Percentiles rank a stretch among this genome's conserved stretches.
phyloP scores from a whole-genome alignment of 2,329 filamentous ascomycete species.

The Colletotrichum agaves region DNA sequence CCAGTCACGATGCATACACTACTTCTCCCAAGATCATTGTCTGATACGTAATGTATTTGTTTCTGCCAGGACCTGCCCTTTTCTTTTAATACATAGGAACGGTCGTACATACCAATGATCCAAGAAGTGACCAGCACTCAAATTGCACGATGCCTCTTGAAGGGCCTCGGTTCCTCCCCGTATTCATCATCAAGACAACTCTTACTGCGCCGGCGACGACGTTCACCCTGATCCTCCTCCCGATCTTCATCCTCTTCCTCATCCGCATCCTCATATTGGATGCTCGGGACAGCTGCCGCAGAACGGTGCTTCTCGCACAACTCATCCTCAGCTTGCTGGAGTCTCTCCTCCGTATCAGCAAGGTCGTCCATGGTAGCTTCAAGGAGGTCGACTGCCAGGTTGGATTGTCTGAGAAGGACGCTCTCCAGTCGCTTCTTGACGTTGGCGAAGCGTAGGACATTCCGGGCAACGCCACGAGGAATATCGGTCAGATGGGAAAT shows the following conservation, averaged over 20 bases:
- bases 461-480: background rate
- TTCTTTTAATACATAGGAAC: no score
- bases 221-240: no score
- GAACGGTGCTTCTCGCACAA: no score
- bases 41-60: background rate
- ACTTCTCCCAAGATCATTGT: no score
- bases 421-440: background rate
- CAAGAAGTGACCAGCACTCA: background rate
- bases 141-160: background rate
- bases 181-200: background rate
- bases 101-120: background rate
- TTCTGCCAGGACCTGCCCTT: background rate
- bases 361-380: slow-evolving; percentile 10
- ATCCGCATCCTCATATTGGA: no score
- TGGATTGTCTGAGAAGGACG: background rate
- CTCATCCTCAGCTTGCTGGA: background rate
- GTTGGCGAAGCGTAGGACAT: background rate
- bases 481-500: background rate
- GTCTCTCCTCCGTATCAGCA: background rate
- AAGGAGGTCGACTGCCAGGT: background rate
- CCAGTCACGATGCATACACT: no score
- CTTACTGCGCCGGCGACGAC: no score
- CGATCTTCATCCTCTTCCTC: no score
- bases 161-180: background rate
- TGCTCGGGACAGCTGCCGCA: no score